Base-by-base conservation (phyloP, 2,329 filamentous ascomycete genomes). In the Blumeriella jaapii region DNA sequence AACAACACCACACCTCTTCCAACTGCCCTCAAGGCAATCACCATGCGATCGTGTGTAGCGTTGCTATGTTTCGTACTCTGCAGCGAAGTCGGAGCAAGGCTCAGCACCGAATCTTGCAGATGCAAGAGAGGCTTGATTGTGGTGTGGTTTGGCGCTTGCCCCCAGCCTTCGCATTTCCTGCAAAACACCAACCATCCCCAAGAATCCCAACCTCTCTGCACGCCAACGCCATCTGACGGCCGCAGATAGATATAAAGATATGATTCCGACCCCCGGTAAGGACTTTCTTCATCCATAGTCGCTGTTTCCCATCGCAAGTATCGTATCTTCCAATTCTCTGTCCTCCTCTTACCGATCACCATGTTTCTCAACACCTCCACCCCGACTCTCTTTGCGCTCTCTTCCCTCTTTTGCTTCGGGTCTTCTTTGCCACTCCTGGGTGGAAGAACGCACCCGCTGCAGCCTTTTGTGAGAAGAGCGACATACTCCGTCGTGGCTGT, bases 401-500 rank as follows among this genome's bases (percentile, higher is more conserved):
- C 46, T 8, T 51, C 44, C 34, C 31, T 54, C 19, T 47, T 51
- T 34, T 40, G 38, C 29, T 38, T 49, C 13, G 41, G 42, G 11
- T 36, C 41, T 14, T 39, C 50, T 12, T 39, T 53, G 7, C 52
- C 52, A 13, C 45, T 53, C 15, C 35, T 44, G 19, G 46, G 34
- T 22, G 30, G 34, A 23, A 41, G 40, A 26, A 2, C 28, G n/a
- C 28, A 36, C 11, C 29, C 29, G 5, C 23, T 42, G 2, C 38
- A 46, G 12, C 29, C 39, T 25, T 23, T 53, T 11, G 31, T 41
- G 23, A 39, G 36, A 32, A 46, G 51, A 30, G 51, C 50, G 43
- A 45, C 45, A 12, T 58, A 58, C 36, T 55, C 55, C 7, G 54
- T 58, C 30, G 53, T 58, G 10, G 37, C 52, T 22, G 55, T 58